Evolutionary conservation across 108 stramenopile genomes (phyloP).

Genomic region (Conticribra weissflogii): DNA sequence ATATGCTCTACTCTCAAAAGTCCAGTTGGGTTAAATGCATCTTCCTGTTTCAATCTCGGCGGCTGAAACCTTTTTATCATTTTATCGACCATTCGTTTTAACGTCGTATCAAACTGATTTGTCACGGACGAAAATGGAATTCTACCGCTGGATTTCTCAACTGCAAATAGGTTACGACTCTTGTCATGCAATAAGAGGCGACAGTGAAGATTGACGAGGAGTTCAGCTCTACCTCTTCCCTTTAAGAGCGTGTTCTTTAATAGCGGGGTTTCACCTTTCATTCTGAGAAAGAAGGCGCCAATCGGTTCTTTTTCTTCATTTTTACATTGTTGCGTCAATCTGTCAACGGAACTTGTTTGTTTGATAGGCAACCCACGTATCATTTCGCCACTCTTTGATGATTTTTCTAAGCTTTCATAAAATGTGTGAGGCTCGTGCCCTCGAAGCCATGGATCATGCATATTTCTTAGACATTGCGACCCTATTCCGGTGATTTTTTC

Average conservation of each 20-base stretch:
- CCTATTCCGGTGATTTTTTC: too few species aligned
- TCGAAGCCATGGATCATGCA: constrained; percentile 25
- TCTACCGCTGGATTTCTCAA: background rate
- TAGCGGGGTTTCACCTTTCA: background rate
- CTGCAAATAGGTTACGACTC: constrained; percentile 7
- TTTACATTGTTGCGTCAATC: background rate
- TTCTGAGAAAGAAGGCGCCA: constrained; percentile 21
- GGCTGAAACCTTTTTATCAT: constrained; percentile 1
- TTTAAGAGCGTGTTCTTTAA: background rate
- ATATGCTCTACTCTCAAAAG: constrained; percentile 17
- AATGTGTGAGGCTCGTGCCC: constrained; percentile 30
- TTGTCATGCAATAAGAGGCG: constrained; percentile 8
- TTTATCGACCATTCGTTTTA: constrained; percentile 18
- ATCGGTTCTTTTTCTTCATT: background rate
- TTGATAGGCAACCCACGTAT: constrained; percentile 15
- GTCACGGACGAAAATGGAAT: constrained; percentile 8
- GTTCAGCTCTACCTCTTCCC: constrained; percentile 7
- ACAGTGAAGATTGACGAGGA: constrained; percentile 12
- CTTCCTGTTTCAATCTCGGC: background rate
- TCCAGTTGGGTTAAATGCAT: constrained; percentile 13
- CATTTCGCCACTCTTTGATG: background rate
- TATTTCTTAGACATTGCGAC: too few species aligned
- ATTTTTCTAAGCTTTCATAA: constrained; percentile 19
- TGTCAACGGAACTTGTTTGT: too few species aligned
- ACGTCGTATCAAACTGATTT: constrained; percentile 14